These are phyloP conservation scores for Vigna radiata DNA, from an alignment of 306 rosid species.

Conservation along the genomic window DNA sequence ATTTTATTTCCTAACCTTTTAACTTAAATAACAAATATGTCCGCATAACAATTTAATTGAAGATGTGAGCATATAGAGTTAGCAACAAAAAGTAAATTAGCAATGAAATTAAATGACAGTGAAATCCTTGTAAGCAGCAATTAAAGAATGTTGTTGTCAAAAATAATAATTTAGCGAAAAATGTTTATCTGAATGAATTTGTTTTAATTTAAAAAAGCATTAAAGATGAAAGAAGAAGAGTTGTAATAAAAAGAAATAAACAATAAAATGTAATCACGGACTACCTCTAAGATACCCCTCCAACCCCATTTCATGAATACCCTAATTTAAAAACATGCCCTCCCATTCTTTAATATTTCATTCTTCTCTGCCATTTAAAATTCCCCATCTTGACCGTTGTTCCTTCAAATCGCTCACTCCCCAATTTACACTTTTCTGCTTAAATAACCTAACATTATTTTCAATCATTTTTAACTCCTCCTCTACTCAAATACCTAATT, in stretches of 20 bases:
- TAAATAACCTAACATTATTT: no score
- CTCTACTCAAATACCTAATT: no score
- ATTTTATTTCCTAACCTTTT: no score
- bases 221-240: background rate
- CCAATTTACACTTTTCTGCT: background rate
- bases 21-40: no score
- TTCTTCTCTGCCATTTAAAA: background rate
- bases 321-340: background rate
- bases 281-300: no score
- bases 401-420: background rate
- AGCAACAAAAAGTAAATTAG: no score
- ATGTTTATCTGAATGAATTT: background rate
- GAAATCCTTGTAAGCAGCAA: no score
- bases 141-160: no score
- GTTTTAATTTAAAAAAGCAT: background rate
- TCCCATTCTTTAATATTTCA: background rate
- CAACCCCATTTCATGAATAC: background rate
- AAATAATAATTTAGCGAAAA: background rate
- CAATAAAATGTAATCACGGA: background rate
- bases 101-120: no score
- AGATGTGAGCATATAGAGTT: no score
- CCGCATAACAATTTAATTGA: no score
- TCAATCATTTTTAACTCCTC: no score
- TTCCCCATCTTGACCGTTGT: conserved; percentile 42
- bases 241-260: background rate